These are phyloP conservation scores for Morella rubra DNA, from an alignment of 306 rosid genomes.

Conservation along the genomic window DNA sequence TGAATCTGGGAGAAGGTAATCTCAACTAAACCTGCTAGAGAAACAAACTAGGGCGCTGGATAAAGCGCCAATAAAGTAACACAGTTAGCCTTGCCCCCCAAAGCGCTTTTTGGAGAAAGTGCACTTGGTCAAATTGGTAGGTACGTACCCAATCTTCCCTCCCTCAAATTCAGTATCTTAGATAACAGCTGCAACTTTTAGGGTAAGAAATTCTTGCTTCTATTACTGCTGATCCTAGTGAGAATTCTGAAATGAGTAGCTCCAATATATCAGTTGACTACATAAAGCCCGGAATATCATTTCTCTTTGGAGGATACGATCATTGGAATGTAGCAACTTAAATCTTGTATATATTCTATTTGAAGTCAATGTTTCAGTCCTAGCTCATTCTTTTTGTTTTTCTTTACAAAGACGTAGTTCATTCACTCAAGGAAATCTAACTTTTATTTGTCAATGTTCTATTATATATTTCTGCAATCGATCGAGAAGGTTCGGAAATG, in stretches of 20 bases:
- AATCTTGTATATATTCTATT: not conserved
- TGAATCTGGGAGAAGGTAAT: not conserved
- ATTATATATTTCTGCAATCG: conserved; percentile 10
- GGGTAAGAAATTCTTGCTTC: conserved; percentile 22
- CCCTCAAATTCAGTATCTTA: conserved; percentile 20
- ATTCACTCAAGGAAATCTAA: conserved; percentile 27
- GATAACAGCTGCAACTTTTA: conserved; percentile 11
- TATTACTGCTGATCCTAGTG: conserved; percentile 5
- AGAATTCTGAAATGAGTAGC: conserved; percentile 1
- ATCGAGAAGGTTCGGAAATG: conserved; percentile 22
- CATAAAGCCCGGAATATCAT: conserved; percentile 14
- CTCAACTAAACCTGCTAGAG: conserved; percentile 13
- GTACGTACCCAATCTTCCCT: conserved; percentile 31
- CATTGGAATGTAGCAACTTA: conserved; percentile 18
- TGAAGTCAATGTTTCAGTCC: no score
- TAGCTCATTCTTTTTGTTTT: no score
- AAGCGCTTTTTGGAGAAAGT: not conserved
- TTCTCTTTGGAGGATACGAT: not conserved
- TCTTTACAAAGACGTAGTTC: conserved; percentile 3
- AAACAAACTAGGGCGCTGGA: conserved; percentile 38
- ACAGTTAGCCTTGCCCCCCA: conserved; percentile 32
- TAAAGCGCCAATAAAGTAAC: conserved; percentile 49
- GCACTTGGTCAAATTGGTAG: conserved; percentile 37
- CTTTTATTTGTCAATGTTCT: conserved; percentile 31
- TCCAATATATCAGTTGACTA: conserved; percentile 5